These are phyloP conservation scores for Prunus kanzakura DNA, from an alignment of 306 rosid species.

Conservation along the genomic window DNA sequence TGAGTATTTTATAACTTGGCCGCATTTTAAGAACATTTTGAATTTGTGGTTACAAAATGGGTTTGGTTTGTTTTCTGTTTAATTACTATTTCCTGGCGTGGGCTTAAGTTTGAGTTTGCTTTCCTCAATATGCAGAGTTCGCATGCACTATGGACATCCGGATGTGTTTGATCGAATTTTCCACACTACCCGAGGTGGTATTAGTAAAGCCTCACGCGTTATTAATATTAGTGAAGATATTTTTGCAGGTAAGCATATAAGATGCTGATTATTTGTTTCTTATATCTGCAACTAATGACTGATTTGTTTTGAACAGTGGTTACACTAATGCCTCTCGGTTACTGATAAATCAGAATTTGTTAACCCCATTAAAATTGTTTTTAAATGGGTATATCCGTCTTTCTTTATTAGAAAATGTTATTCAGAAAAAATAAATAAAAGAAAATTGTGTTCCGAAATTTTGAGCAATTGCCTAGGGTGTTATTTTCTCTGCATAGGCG, in stretches of 20 bases:
- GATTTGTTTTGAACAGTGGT: neutral
- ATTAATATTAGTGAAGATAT: slow-evolving; percentile 98
- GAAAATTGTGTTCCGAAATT: neutral
- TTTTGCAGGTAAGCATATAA: slow-evolving; percentile 58
- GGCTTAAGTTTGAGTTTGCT: slow-evolving; percentile 1
- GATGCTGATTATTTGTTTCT: neutral
- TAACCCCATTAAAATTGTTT: neutral
- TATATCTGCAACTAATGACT: neutral
- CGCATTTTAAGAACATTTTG: neutral
- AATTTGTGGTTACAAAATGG: neutral
- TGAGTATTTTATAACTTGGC: slow-evolving; percentile 40
- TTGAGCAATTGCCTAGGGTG: neutral
- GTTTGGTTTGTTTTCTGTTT: neutral
- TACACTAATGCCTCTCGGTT: neutral
- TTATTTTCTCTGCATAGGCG: neutral
- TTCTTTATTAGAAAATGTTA: neutral
- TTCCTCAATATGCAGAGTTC: slow-evolving; percentile 57
- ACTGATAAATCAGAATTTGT: neutral
- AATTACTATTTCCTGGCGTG: neutral
- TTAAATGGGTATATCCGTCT: neutral
- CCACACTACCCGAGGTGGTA: slow-evolving; percentile 96
- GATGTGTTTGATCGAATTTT: slow-evolving; percentile 95
- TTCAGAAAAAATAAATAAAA: neutral
- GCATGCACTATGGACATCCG: slow-evolving; percentile 99
- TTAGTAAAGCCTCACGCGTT: slow-evolving; percentile 94